phyloP scores from a whole-genome alignment of 2,329 filamentous ascomycete species.

The Hypoxylon sp. region DNA sequence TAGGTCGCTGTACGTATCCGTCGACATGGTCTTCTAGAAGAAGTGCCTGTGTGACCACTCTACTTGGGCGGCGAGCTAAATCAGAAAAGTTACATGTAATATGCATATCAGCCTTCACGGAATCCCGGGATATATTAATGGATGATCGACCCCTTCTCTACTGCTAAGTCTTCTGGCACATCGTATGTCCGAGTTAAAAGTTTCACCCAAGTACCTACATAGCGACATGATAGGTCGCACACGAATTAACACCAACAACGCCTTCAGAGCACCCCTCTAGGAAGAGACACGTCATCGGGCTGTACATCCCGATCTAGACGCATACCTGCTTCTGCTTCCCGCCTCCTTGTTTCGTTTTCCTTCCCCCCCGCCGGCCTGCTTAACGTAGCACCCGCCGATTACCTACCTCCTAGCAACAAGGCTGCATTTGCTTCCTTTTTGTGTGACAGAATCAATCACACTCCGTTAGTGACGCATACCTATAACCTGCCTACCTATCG shows the following conservation, averaged over 20 bases:
- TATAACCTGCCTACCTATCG: not conserved
- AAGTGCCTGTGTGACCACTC: not conserved
- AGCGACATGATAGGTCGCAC: not conserved
- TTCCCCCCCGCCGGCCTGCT: not conserved
- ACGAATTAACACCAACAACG: not conserved
- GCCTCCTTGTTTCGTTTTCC: not conserved
- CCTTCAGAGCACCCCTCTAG: not conserved
- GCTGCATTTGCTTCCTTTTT: not conserved
- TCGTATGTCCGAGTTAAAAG: not conserved
- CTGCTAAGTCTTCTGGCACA: not conserved
- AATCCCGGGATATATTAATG: not conserved
- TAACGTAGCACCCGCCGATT: slow-evolving; percentile 1
- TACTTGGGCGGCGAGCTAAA: no score
- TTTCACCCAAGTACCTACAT: not conserved
- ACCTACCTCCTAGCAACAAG: not conserved
- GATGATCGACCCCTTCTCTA: not conserved
- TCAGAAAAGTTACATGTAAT: no score
- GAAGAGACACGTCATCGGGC: slow-evolving; percentile 7
- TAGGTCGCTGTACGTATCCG: not conserved
- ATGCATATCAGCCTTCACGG: no score
- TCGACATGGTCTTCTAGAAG: not conserved
- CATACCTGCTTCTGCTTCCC: slow-evolving; percentile 3
- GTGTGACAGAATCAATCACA: not conserved
- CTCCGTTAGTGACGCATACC: not conserved
- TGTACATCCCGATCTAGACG: not conserved